Evolutionary conservation across 2,329 filamentous ascomycete genomes (phyloP).

Genomic region (Chrysoporthe cubensis): DNA sequence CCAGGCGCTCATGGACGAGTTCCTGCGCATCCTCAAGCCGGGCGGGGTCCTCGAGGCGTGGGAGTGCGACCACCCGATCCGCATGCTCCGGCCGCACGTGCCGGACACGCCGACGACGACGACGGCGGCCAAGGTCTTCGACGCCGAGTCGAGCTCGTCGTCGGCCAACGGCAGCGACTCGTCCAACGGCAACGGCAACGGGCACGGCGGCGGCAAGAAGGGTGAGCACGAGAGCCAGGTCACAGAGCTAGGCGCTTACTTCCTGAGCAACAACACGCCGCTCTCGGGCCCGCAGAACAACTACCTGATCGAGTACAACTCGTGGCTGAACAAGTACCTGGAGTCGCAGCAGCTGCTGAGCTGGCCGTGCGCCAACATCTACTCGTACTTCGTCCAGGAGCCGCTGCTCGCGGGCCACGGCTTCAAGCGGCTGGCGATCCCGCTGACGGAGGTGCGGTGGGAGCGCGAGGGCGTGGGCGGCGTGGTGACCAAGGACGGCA

Average conservation of each 20-base stretch:
- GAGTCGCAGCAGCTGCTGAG: slow-evolving; percentile 71
- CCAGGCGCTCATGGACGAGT: slow-evolving; percentile 67
- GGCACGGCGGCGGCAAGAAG: slow-evolving; percentile 32
- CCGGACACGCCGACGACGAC: slow-evolving; percentile 53
- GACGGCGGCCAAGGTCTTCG: slow-evolving; percentile 2
- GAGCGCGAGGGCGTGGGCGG: slow-evolving; percentile 75
- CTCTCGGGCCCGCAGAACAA: slow-evolving; percentile 80
- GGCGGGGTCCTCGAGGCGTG: slow-evolving; percentile 85
- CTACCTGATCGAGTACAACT: slow-evolving; percentile 81
- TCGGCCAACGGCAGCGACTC: slow-evolving; percentile 37
- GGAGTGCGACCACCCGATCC: slow-evolving; percentile 85
- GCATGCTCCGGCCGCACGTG: slow-evolving; percentile 80
- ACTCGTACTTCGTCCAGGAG: slow-evolving; percentile 80
- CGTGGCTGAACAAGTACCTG: slow-evolving; percentile 77
- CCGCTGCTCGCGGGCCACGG: slow-evolving; percentile 69
- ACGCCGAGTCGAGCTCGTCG: slow-evolving; percentile 19
- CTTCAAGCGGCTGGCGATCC: slow-evolving; percentile 81
- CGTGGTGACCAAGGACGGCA: slow-evolving; percentile 63
- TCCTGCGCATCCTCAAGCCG: slow-evolving; percentile 73
- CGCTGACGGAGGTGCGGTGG: slow-evolving; percentile 83
- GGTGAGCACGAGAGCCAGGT: slow-evolving; percentile 65
- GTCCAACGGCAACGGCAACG: slow-evolving; percentile 27
- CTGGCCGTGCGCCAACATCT: slow-evolving; percentile 78
- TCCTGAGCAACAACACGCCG: slow-evolving; percentile 80
- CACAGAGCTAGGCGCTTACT: slow-evolving; percentile 75